Conservation (phyloP, 768 basidiomycete genomes). For the Pulveroboletus sp. region DNA sequence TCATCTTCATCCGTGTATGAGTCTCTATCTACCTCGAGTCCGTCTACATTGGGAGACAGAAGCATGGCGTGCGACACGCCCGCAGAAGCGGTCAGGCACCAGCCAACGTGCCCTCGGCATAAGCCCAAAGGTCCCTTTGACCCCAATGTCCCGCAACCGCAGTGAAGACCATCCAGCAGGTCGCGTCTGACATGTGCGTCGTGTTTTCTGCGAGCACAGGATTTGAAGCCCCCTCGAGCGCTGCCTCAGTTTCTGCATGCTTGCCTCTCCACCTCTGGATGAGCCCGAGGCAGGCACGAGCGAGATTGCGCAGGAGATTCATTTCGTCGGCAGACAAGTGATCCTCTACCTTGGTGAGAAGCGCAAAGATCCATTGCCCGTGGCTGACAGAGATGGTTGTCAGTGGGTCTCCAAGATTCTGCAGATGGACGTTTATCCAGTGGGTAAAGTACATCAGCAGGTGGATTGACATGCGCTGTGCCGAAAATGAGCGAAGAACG, state of each 20-base stretch:
- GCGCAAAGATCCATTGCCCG: slow-evolving; percentile 72
- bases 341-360: slow-evolving; percentile 67
- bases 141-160: slow-evolving; percentile 67
- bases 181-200: slow-evolving; percentile 36
- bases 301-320: slow-evolving; percentile 68
- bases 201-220: slow-evolving; percentile 5
- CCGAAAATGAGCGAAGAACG: slow-evolving; percentile 6
- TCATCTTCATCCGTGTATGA: background rate
- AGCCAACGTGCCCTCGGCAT: slow-evolving; percentile 54
- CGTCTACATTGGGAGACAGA: slow-evolving; percentile 5
- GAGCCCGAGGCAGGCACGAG: slow-evolving; percentile 60
- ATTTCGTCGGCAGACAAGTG: slow-evolving; percentile 71
- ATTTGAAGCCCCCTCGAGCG: slow-evolving; percentile 5
- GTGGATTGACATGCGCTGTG: slow-evolving; percentile 64
- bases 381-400: slow-evolving; percentile 51
- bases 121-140: slow-evolving; percentile 76
- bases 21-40: background rate
- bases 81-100: slow-evolving; percentile 4
- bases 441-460: slow-evolving; percentile 80
- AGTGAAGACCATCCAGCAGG: slow-evolving; percentile 73
- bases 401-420: slow-evolving; percentile 34
- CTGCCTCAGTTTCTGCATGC: slow-evolving; percentile 12
- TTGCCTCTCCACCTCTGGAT: slow-evolving; percentile 32
- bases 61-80: no score
- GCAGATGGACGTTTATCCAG: slow-evolving; percentile 67